phyloP scores from a whole-genome alignment of 495 filamentous ascomycete genomes.

The Neohortaea acidophila region DNA sequence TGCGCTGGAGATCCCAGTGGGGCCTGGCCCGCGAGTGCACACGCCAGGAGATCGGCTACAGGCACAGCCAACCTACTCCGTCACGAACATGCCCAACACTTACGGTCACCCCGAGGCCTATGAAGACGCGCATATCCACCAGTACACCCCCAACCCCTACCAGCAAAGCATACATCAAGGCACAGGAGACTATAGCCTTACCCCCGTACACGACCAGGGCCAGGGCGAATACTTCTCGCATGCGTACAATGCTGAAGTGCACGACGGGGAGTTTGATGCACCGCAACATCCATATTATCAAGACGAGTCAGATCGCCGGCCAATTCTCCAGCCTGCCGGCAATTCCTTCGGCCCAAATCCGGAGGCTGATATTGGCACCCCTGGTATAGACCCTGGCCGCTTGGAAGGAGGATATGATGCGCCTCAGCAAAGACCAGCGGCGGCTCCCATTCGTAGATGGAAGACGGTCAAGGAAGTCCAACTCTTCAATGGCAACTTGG shows the following conservation, averaged over 20 bases:
- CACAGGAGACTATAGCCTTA: slow-evolving; percentile 51
- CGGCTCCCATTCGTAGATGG: slow-evolving; percentile 73
- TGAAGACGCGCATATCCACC: slow-evolving; percentile 33
- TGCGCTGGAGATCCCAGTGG: slow-evolving; percentile 51
- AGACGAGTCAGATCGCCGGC: slow-evolving; percentile 42
- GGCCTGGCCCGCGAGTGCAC: slow-evolving; percentile 27
- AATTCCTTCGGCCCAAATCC: slow-evolving; percentile 43
- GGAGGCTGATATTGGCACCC: slow-evolving; percentile 9
- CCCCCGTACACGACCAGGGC: slow-evolving; percentile 68
- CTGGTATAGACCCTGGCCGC: slow-evolving; percentile 33
- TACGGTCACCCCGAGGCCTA: slow-evolving; percentile 55
- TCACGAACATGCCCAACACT: slow-evolving; percentile 56
- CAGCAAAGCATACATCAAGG: slow-evolving; percentile 31
- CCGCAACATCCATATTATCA: slow-evolving; percentile 28
- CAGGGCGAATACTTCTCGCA: slow-evolving; percentile 37
- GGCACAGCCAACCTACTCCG: slow-evolving; percentile 68
- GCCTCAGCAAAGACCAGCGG: slow-evolving; percentile 32
- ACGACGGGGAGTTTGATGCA: slow-evolving; percentile 6
- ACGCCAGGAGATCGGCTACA: slow-evolving; percentile 47
- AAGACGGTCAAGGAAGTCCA: slow-evolving; percentile 98
- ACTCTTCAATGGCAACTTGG: slow-evolving; percentile 90
- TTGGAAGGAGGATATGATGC: slow-evolving; percentile 24
- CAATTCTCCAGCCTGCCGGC: slow-evolving; percentile 43
- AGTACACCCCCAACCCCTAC: slow-evolving; percentile 22
- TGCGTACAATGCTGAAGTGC: slow-evolving; percentile 31